These are phyloP conservation scores for Aureobasidium sp. DNA, from an alignment of 2,329 filamentous ascomycete species.

Conservation along the genomic window DNA sequence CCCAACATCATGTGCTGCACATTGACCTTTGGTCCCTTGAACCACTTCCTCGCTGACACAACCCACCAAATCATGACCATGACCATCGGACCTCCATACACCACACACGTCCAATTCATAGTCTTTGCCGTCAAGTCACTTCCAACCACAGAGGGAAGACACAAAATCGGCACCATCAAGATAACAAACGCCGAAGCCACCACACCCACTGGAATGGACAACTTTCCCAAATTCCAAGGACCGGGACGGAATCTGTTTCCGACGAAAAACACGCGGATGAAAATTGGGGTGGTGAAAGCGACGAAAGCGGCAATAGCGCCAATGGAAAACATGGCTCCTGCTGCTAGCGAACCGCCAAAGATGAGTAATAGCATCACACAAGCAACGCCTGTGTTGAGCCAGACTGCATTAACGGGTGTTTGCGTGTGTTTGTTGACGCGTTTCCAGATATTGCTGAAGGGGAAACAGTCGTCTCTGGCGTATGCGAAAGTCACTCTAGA, in stretches of 20 bases:
- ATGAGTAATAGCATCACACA: slow-evolving; percentile 56
- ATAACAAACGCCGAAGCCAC: slow-evolving; percentile 53
- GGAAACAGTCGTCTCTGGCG: slow-evolving; percentile 65
- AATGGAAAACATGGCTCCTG: slow-evolving; percentile 63
- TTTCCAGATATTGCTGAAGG: slow-evolving; percentile 52
- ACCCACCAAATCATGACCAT: slow-evolving; percentile 55
- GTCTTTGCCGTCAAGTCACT: slow-evolving; percentile 42
- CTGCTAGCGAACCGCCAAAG: slow-evolving; percentile 55
- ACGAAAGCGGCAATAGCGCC: slow-evolving; percentile 63
- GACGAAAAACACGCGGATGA: slow-evolving; percentile 53
- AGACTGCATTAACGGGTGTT: slow-evolving; percentile 65
- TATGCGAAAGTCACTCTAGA: slow-evolving; percentile 45
- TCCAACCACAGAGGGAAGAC: slow-evolving; percentile 54
- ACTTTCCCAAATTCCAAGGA: slow-evolving; percentile 60
- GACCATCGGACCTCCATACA: slow-evolving; percentile 44
- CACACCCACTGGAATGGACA: slow-evolving; percentile 50
- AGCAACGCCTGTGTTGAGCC: slow-evolving; percentile 57
- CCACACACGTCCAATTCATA: slow-evolving; percentile 65
- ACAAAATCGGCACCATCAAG: slow-evolving; percentile 62
- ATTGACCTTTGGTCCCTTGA: slow-evolving; percentile 63
- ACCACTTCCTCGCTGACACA: slow-evolving; percentile 59
- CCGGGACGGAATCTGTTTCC: slow-evolving; percentile 57
- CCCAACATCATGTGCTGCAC: slow-evolving; percentile 43
- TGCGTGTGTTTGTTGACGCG: slow-evolving; percentile 53
- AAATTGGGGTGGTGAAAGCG: slow-evolving; percentile 52